Percentiles rank a stretch among this genome's conserved stretches.
These are phyloP conservation scores for Pestalotiopsis sp. DNA, from an alignment of 2,329 filamentous ascomycete genomes.

Conservation along the genomic window DNA sequence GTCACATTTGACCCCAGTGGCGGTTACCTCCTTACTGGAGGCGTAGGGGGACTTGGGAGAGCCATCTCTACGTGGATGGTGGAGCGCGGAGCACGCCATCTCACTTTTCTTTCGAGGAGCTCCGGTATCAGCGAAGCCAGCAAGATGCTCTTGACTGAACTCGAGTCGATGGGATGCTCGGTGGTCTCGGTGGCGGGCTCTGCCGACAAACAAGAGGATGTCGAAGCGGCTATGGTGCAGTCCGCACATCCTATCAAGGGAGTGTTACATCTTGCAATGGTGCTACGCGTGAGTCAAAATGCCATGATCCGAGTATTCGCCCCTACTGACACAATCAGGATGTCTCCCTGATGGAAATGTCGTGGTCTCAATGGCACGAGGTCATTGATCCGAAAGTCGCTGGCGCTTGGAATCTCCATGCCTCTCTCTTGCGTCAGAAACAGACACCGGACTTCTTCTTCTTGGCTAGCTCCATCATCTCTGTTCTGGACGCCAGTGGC, in stretches of 20 bases:
- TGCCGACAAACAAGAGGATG: constrained; percentile 15
- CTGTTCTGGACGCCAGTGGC: constrained; percentile 21
- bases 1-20: not conserved
- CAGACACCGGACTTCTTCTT: constrained; percentile 26
- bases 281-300: constrained; percentile 14
- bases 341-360: constrained; percentile 20
- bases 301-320: not conserved
- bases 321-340: too few relatives aligned
- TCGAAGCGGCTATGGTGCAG: constrained; percentile 13
- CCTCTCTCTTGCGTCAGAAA: constrained; percentile 4
- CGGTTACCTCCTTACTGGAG: constrained; percentile 23
- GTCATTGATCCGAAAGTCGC: constrained; percentile 29
- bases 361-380: constrained; percentile 21
- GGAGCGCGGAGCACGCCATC: constrained; percentile 18
- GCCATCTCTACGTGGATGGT: constrained; percentile 21
- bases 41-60: constrained; percentile 23
- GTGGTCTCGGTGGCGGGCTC: constrained; percentile 17
- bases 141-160: constrained; percentile 11
- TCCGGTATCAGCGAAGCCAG: not conserved
- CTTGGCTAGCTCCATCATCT: constrained; percentile 23
- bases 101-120: constrained; percentile 20
- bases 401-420: constrained; percentile 32
- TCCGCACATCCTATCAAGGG: constrained; percentile 15
- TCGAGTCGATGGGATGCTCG: constrained; percentile 18
- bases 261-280: constrained; percentile 26